phyloP scores from a whole-genome alignment of 495 filamentous ascomycete genomes.

The Astrothelium macrocarpum region DNA sequence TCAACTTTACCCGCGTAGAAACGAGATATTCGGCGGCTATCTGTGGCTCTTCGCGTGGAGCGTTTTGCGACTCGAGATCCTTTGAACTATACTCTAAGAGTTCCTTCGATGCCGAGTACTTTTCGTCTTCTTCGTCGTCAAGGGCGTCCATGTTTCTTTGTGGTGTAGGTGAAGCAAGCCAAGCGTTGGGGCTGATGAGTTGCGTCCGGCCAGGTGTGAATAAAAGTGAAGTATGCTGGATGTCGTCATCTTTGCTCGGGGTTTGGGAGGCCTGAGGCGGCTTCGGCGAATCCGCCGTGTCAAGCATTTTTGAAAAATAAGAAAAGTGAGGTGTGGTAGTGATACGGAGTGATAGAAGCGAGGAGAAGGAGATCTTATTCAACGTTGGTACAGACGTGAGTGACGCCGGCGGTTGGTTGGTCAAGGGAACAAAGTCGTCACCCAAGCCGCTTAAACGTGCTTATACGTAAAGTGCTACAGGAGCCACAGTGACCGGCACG shows the following conservation, averaged over 20 bases:
- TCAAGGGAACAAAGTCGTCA: no score
- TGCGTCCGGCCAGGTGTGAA: not conserved
- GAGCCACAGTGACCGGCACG: no score
- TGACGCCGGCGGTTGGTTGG: no score
- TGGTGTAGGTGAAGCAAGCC: not conserved
- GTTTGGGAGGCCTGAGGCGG: not conserved
- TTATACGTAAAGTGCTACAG: no score
- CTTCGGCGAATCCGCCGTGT: not conserved
- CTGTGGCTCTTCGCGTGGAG: not conserved
- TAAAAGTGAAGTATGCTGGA: not conserved
- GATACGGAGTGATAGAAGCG: not conserved
- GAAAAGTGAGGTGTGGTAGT: not conserved
- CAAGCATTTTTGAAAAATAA: not conserved
- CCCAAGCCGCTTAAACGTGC: no score
- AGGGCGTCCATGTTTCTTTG: not conserved
- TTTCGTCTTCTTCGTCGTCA: not conserved
- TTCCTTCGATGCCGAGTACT: not conserved
- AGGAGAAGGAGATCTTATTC: no score
- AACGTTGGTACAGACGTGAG: no score
- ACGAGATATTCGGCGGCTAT: slow-evolving; percentile 17
- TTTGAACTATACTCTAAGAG: slow-evolving; percentile 14
- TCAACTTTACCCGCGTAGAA: slow-evolving; percentile 29
- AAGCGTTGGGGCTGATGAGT: not conserved
- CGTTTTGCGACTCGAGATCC: slow-evolving; percentile 26
- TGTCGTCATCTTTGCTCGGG: not conserved